Evolutionary conservation across 208 protist genomes (phyloP).

Genomic region (Naegleria fowleri): DNA sequence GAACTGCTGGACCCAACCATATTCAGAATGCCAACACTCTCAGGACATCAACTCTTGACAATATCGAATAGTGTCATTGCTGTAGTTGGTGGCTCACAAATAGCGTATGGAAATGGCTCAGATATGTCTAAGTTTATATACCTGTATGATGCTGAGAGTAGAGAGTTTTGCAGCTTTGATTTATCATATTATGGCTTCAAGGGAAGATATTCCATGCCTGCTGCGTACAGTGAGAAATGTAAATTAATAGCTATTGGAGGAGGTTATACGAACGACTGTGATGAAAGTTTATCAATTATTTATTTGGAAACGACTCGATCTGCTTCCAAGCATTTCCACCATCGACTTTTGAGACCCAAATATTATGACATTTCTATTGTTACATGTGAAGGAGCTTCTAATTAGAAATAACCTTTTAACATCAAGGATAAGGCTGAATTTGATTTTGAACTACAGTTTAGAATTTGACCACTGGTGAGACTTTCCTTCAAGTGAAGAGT

Average conservation of each 20-base stretch:
- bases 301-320: not conserved
- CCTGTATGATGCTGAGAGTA: not conserved
- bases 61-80: not conserved
- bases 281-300: not conserved
- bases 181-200: not conserved
- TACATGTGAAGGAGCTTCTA: no score
- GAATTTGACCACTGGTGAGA: no score
- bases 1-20: not conserved
- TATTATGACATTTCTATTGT: no score
- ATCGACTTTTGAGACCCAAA: no score
- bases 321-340: no score
- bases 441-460: no score
- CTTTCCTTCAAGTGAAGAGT: no score
- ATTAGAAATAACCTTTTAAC: no score
- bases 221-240: not conserved
- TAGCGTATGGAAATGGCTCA: not conserved
- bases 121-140: not conserved
- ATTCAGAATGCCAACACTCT: not conserved
- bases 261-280: not conserved
- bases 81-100: not conserved
- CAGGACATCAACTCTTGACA: not conserved
- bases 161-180: not conserved
- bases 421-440: no score
- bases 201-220: not conserved
- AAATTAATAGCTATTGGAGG: not conserved